Conservation (phyloP, 2,329 filamentous ascomycete genomes). For the Aspergillus luchuensis region DNA sequence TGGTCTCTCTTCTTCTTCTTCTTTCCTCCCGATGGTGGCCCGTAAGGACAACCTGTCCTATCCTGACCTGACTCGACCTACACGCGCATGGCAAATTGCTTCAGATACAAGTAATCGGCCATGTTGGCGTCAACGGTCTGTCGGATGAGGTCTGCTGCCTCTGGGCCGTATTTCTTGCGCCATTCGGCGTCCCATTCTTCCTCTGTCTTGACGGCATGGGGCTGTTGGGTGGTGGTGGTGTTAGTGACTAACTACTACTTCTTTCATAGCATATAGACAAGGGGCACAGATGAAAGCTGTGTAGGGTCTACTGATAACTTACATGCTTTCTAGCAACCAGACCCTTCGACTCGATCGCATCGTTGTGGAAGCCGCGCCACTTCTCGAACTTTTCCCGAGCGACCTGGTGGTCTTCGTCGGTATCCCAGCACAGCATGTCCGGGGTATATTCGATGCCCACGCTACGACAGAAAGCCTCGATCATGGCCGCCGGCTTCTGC, state of each 20-base stretch:
- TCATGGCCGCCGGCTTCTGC: constrained; percentile 74
- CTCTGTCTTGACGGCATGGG: constrained; percentile 45
- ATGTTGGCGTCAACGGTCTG: constrained; percentile 62
- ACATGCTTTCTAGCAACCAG: constrained; percentile 63
- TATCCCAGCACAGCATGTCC: constrained; percentile 82
- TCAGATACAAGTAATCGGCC: constrained; percentile 64
- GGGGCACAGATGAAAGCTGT: background rate
- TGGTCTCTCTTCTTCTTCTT: background rate
- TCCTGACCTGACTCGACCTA: constrained; percentile 19
- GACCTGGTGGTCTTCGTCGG: constrained; percentile 67
- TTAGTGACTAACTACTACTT: constrained; percentile 9
- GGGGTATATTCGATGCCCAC: constrained; percentile 75
- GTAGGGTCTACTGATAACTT: constrained; percentile 25
- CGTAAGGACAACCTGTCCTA: too few species aligned
- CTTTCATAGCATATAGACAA: too few species aligned
- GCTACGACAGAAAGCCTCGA: constrained; percentile 77
- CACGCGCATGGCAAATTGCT: constrained; percentile 64
- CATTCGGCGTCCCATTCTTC: constrained; percentile 62
- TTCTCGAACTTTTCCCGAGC: constrained; percentile 85
- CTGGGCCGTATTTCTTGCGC: constrained; percentile 62
- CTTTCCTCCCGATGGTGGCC: background rate
- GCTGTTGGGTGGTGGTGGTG: constrained; percentile 25
- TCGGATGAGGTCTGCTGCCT: constrained; percentile 61
- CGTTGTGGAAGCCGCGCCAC: constrained; percentile 96
- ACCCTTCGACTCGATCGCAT: constrained; percentile 80